phyloP scores from a whole-genome alignment of 192 early-diverging fungal genomes.

The Coemansia aciculifera region DNA sequence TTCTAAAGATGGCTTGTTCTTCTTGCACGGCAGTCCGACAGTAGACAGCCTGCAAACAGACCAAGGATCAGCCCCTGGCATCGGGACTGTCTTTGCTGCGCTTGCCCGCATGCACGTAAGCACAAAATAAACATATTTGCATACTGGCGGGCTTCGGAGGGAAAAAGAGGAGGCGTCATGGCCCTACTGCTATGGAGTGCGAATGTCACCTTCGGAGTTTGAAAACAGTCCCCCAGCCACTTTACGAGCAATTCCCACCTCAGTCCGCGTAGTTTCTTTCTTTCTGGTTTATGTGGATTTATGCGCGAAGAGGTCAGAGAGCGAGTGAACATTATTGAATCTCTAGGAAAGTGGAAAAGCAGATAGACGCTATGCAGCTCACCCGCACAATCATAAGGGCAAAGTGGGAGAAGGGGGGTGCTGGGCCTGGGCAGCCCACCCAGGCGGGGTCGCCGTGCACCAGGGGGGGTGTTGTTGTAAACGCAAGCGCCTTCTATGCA shows the following conservation, averaged over 20 bases:
- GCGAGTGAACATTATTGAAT: neutral
- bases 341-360: neutral
- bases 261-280: neutral
- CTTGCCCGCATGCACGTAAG: neutral
- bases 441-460: neutral
- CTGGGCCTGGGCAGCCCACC: neutral
- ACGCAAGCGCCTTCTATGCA: neutral
- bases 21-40: neutral
- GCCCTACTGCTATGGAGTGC: neutral
- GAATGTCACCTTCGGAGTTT: neutral
- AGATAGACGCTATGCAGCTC: slow-evolving; percentile 7
- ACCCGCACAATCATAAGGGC: slow-evolving; percentile 7
- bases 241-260: neutral
- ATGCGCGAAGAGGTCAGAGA: slow-evolving; percentile 3
- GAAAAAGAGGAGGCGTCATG: neutral
- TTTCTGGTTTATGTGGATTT: slow-evolving; percentile 6
- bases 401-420: neutral
- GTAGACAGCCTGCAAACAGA: neutral
- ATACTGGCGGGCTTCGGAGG: neutral
- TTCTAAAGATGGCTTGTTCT: slow-evolving; percentile 1
- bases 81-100: slow-evolving; percentile 6
- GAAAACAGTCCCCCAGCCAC: neutral
- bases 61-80: slow-evolving; percentile 6
- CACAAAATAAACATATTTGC: neutral
- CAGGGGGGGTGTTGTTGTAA: neutral